Evolutionary conservation across 2,329 filamentous ascomycete species (phyloP), one percentile per base, ranked within the genome.

Genomic region (Pestalotiopsis fici): DNA sequence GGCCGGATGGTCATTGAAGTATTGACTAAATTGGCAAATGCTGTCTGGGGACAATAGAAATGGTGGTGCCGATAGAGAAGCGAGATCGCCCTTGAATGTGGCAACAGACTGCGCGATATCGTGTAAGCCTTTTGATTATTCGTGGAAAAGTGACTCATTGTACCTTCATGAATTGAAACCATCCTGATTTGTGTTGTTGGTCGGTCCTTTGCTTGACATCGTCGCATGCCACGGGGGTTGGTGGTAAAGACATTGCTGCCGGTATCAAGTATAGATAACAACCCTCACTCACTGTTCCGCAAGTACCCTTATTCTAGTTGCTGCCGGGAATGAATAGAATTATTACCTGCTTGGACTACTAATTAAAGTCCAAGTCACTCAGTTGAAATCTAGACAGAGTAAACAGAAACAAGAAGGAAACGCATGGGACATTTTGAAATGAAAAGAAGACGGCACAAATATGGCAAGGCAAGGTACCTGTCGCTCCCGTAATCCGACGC

Each of bases 41-140:
- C 91, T 94, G 72, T 91, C 93, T 47, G 90, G 88, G 54, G 92
- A 93, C 65, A 95, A 88, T 73, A 95, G 94, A 75, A 95, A 95
- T 21, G 93, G 93, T 65, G 93, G 93, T 50, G 93, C 93, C 43
- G 93, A 95, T 75, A 95, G 83, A 69, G 91, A 93, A 39, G 92
- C 91, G 67, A 95, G 87, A 79, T 95, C 93, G 74, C 93, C 93
- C 76, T 92, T 93, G 83, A 95, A 95, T 3, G 91, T 93, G 65
- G 91, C 90, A 76, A 95, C 92, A 60, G 92, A 94, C 87, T 88
- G 71, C 61, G 18, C 74, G 50, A 25, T 47, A 15, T 70, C 27
- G 67, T 21, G 69, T 67, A 25, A 47, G 9, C 39, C 23, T 2
- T 18, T 59, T 60, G n/a, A 18, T 5, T 37, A 50, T 15, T 13